Percentiles rank a stretch among this genome's conserved stretches.
Evolutionary conservation across 2,329 filamentous ascomycete genomes (phyloP).

Genomic region (Fulvia fulva): DNA sequence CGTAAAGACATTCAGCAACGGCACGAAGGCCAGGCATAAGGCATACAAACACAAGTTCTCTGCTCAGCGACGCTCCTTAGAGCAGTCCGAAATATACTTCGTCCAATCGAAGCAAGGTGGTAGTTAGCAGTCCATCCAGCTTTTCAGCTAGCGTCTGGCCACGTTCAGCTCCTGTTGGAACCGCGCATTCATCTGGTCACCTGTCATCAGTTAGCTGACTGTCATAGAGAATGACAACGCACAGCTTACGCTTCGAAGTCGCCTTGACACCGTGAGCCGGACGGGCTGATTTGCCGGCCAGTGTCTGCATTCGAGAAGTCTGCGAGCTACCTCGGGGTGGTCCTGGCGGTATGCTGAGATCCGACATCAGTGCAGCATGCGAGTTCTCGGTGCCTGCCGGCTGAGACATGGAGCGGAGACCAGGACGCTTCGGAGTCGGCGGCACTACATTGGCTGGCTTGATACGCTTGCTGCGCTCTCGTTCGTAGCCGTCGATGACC

Average conservation of each 20-base stretch:
- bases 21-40: background rate
- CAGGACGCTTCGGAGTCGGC: background rate
- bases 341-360: background rate
- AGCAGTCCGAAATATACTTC: background rate
- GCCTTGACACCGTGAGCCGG: slow-evolving; percentile 13
- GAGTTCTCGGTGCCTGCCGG: background rate
- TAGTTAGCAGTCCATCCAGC: background rate
- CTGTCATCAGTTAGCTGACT: slow-evolving; percentile 10
- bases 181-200: slow-evolving; percentile 20
- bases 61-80: background rate
- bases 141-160: slow-evolving; percentile 1
- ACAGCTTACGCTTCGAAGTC: slow-evolving; percentile 19
- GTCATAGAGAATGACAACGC: background rate
- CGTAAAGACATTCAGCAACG: background rate
- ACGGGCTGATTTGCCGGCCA: slow-evolving; percentile 12
- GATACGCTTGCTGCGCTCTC: slow-evolving; percentile 21
- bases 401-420: background rate
- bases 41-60: background rate
- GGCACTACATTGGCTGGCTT: background rate
- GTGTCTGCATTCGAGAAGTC: slow-evolving; percentile 14
- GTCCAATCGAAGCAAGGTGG: background rate
- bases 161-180: slow-evolving; percentile 26
- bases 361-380: background rate
- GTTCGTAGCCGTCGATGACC: slow-evolving; percentile 18
- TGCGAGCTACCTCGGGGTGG: background rate